These are phyloP conservation scores for Mucor racemosus DNA, from an alignment of 371 early-diverging fungal species.

Conservation along the genomic window DNA sequence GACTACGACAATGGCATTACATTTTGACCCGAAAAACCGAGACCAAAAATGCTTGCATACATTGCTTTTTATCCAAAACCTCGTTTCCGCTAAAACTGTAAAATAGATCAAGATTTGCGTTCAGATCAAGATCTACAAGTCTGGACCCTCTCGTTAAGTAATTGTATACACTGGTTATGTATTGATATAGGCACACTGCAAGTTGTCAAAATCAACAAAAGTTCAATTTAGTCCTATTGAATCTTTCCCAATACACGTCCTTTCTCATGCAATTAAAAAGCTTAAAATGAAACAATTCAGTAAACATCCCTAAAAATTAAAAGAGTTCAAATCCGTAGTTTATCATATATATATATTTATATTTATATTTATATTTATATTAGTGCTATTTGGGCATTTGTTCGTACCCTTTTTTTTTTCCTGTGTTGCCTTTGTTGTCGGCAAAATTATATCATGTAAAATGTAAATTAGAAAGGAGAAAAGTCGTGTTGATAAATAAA, in stretches of 20 bases:
- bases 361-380: too few species aligned
- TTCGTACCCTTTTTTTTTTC: background rate
- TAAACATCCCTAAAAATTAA: too few species aligned
- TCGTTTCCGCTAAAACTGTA: too few species aligned
- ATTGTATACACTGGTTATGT: background rate
- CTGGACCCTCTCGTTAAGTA: background rate
- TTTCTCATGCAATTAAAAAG: background rate
- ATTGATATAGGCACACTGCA: background rate
- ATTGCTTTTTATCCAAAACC: background rate
- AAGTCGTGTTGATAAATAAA: background rate
- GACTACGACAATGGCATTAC: background rate
- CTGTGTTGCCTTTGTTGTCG: background rate
- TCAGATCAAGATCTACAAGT: too few species aligned
- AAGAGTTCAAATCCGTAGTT: background rate
- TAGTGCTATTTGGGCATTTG: too few species aligned
- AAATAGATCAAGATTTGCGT: too few species aligned
- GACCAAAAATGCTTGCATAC: background rate
- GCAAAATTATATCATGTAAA: conserved; percentile 5
- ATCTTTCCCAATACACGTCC: background rate
- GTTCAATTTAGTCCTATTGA: too few species aligned
- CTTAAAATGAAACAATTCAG: conserved; percentile 10
- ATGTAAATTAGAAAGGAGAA: background rate
- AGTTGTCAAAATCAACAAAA: too few species aligned
- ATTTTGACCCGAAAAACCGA: background rate
- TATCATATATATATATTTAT: background rate